Conservation (phyloP, 306 rosid species). For the Prinsepia uniflora region DNA sequence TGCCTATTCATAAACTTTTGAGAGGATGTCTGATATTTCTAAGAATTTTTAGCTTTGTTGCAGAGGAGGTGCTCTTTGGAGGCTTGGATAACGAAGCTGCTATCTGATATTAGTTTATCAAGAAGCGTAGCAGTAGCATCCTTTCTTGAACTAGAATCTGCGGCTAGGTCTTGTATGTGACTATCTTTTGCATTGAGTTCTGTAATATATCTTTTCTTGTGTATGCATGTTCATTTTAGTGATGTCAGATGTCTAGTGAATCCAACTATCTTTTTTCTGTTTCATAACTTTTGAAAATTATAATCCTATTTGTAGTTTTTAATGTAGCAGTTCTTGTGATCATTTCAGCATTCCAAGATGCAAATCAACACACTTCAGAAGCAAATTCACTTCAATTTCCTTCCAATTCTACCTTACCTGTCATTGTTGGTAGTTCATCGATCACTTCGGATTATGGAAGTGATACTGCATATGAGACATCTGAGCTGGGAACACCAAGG, state of each 20-base stretch:
- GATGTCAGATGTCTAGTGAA: neutral
- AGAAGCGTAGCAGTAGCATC: slow-evolving; percentile 92
- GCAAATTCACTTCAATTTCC: slow-evolving; percentile 55
- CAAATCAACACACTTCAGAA: slow-evolving; percentile 56
- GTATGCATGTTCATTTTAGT: slow-evolving; percentile 4
- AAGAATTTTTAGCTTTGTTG: slow-evolving; percentile 41
- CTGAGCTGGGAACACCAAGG: slow-evolving; percentile 79
- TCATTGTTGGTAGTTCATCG: slow-evolving; percentile 71
- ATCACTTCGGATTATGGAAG: slow-evolving; percentile 88
- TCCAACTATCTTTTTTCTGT: neutral
- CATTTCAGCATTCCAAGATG: slow-evolving; percentile 82
- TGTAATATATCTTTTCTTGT: slow-evolving; percentile 15
- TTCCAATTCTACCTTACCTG: slow-evolving; percentile 56
- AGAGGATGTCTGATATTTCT: slow-evolving; percentile 20
- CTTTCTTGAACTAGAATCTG: slow-evolving; percentile 93
- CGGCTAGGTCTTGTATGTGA: slow-evolving; percentile 94
- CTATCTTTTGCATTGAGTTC: slow-evolving; percentile 35
- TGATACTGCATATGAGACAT: slow-evolving; percentile 86
- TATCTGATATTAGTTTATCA: slow-evolving; percentile 86
- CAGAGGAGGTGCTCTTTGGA: slow-evolving; percentile 99
- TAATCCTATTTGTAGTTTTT: neutral
- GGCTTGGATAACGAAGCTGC: slow-evolving; percentile 84
- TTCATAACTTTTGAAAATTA: neutral
- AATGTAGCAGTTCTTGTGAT: slow-evolving; percentile 19
- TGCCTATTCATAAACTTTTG: neutral